These are phyloP conservation scores for Verruconis gallopava DNA, from an alignment of 2,329 filamentous ascomycete genomes.

Conservation along the genomic window DNA sequence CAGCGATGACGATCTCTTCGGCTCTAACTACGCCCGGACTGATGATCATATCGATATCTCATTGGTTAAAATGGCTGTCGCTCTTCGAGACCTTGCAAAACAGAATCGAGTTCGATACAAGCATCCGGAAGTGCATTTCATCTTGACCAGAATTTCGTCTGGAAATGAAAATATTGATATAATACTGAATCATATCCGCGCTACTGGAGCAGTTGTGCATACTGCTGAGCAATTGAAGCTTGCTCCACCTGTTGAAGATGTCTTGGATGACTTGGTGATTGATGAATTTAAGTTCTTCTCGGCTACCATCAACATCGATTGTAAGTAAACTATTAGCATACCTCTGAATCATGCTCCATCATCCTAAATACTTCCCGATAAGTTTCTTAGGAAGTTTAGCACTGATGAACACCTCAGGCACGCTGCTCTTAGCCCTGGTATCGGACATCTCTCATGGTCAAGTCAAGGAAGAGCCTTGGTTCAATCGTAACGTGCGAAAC, in stretches of 20 bases:
- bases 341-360: too few species aligned
- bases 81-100: conserved; percentile 44
- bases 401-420: too few species aligned
- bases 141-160: conserved; percentile 45
- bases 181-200: conserved; percentile 42
- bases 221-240: conserved; percentile 17
- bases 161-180: conserved; percentile 42
- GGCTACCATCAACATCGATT: conserved; percentile 46
- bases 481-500: conserved; percentile 46
- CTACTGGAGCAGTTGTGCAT: conserved; percentile 31
- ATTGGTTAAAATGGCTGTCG: conserved; percentile 46
- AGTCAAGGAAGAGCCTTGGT: conserved; percentile 35
- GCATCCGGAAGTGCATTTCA: conserved; percentile 45
- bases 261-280: conserved; percentile 22
- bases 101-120: conserved; percentile 45
- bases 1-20: conserved; percentile 31
- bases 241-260: conserved; percentile 15
- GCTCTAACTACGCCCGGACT: conserved; percentile 19
- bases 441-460: conserved; percentile 57
- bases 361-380: too few species aligned
- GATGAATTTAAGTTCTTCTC: conserved; percentile 30
- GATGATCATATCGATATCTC: conserved; percentile 43
- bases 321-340: too few species aligned
- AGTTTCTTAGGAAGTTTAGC: too few species aligned
- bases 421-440: conserved; percentile 57